Percentiles rank a stretch among this genome's conserved stretches.
These are phyloP conservation scores for Neurospora terricola DNA, from an alignment of 495 filamentous ascomycete genomes.

Conservation along the genomic window DNA sequence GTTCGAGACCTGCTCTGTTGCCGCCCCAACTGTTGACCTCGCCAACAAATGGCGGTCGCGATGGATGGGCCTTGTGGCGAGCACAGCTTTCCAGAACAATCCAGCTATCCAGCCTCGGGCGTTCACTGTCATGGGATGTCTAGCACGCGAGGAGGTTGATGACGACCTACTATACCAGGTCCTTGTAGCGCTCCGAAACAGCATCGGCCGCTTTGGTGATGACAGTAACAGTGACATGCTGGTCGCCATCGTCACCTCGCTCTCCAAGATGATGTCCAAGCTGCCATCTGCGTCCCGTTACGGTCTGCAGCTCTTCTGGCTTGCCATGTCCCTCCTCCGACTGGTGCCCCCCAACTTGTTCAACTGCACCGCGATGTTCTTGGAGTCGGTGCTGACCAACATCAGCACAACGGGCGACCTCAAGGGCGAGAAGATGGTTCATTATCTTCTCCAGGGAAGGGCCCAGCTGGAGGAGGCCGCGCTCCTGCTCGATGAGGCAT, in stretches of 20 bases:
- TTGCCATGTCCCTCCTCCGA: conserved; percentile 53
- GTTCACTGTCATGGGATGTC: conserved; percentile 59
- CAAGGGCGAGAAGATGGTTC: conserved; percentile 45
- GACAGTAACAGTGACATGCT: conserved; percentile 55
- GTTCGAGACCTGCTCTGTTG: conserved; percentile 50
- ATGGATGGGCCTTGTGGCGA: conserved; percentile 62
- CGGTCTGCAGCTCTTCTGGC: conserved; percentile 58
- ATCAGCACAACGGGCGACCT: conserved; percentile 48
- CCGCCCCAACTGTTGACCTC: conserved; percentile 51
- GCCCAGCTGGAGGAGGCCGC: conserved; percentile 47
- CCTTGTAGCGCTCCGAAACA: conserved; percentile 51
- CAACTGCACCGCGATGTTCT: conserved; percentile 50
- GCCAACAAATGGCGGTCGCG: conserved; percentile 60
- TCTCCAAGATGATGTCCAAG: conserved; percentile 62
- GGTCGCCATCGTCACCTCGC: conserved; percentile 49
- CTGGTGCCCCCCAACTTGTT: conserved; percentile 49
- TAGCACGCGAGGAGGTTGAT: conserved; percentile 57
- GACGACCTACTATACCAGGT: conserved; percentile 61
- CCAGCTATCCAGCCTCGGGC: conserved; percentile 57
- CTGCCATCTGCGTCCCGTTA: conserved; percentile 53
- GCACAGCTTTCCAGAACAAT: conserved; percentile 61
- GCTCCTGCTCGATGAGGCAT: conserved; percentile 47
- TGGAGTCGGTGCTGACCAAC: conserved; percentile 52
- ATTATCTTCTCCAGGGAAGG: conserved; percentile 46
- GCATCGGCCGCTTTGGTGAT: conserved; percentile 48